Conservation (phyloP, 257 asterid species). For the Nicotiana noctiflora region DNA sequence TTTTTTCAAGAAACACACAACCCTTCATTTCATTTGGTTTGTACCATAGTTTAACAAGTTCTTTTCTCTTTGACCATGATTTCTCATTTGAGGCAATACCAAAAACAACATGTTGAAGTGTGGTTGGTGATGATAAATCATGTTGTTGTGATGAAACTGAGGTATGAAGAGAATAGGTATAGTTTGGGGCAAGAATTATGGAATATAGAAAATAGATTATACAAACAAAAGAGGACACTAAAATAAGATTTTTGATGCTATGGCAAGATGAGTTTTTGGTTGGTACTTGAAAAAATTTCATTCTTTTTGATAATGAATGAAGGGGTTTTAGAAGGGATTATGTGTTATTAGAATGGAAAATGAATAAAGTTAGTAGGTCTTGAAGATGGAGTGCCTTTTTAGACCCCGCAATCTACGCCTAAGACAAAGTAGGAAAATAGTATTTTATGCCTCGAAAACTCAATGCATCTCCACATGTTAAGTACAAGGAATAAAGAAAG, state of each 20-base stretch:
- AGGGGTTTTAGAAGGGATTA: background rate
- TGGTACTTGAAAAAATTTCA: constrained; percentile 27
- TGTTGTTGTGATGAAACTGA: constrained; percentile 18
- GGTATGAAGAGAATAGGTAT: constrained; percentile 1
- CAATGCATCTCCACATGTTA: background rate
- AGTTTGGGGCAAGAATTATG: constrained; percentile 17
- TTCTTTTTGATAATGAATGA: background rate
- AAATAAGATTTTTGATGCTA: constrained; percentile 22
- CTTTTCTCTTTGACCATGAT: constrained; percentile 49
- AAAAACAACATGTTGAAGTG: constrained; percentile 59
- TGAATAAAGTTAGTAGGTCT: background rate
- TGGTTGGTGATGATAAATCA: constrained; percentile 23
- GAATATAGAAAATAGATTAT: constrained; percentile 26
- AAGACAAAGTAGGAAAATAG: background rate
- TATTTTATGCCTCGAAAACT: background rate
- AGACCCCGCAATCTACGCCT: background rate
- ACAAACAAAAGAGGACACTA: constrained; percentile 21
- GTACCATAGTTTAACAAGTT: constrained; percentile 67
- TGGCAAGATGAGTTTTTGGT: constrained; percentile 5
- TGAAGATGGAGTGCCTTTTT: background rate
- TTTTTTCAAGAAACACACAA: constrained; percentile 57
- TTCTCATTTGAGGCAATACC: constrained; percentile 59
- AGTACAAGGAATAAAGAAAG: too few relatives aligned
- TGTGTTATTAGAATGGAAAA: background rate
- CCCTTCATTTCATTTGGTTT: constrained; percentile 57